Evolutionary conservation across 441 rosid genomes (phyloP).

Genomic region (Sinapis alba): DNA sequence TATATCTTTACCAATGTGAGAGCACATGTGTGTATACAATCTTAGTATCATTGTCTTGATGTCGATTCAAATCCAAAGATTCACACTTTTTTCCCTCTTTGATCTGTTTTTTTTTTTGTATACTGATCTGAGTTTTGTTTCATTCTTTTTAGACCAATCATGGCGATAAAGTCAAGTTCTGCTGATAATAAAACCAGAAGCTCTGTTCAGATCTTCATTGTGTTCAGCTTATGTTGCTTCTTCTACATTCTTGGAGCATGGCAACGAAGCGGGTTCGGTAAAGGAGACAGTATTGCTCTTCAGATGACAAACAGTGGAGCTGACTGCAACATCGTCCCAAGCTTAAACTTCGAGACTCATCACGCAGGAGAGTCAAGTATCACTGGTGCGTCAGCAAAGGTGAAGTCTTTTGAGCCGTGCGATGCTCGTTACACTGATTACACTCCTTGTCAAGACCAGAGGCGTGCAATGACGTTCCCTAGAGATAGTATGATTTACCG

Average conservation of each 20-base stretch:
- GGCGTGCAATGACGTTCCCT: constrained; percentile 95
- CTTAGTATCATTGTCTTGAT: no score
- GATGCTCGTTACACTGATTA: constrained; percentile 65
- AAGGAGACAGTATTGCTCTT: constrained; percentile 93
- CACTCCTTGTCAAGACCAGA: constrained; percentile 97
- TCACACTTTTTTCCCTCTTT: no score
- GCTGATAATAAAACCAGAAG: constrained; percentile 82
- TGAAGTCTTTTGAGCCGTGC: constrained; percentile 70
- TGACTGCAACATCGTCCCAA: constrained; percentile 77
- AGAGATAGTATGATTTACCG: constrained; percentile 89
- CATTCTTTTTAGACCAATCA: constrained; percentile 39
- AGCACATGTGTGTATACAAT: no score
- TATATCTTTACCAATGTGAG: no score
- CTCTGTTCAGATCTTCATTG: constrained; percentile 76
- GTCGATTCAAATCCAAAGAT: no score
- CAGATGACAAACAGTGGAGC: constrained; percentile 79
- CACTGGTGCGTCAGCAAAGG: constrained; percentile 45
- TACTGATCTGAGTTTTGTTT: constrained; percentile 18
- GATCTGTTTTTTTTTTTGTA: neutral
- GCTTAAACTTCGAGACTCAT: constrained; percentile 85
- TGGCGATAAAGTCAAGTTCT: constrained; percentile 76
- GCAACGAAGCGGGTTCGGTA: constrained; percentile 98
- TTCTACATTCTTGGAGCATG: constrained; percentile 96
- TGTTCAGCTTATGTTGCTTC: constrained; percentile 84
- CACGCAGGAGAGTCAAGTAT: no score